These are phyloP conservation scores for Rhizophora mangle DNA, from an alignment of 345 rosid genomes.

Conservation along the genomic window DNA sequence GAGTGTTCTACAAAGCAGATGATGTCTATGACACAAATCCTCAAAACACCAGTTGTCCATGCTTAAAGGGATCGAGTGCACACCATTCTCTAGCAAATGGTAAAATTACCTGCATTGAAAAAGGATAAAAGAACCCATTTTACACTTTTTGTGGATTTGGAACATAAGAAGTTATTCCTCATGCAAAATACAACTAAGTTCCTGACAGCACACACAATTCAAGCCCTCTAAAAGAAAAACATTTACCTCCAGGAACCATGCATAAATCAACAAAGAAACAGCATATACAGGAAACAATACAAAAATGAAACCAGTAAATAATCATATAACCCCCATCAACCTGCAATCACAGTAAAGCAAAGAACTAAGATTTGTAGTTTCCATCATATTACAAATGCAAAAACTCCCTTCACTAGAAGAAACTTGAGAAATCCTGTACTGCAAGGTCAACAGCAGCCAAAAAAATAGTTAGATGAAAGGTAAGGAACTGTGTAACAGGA, in stretches of 20 bases:
- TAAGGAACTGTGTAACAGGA: too few relatives aligned
- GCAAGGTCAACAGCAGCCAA: not conserved
- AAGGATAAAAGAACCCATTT: not conserved
- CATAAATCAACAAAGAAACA: slow-evolving; percentile 26
- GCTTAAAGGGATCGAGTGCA: too few relatives aligned
- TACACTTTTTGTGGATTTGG: slow-evolving; percentile 1
- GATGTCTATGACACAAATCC: too few relatives aligned
- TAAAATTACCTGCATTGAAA: slow-evolving; percentile 21
- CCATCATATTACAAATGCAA: slow-evolving; percentile 16
- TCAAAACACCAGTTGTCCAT: too few relatives aligned
- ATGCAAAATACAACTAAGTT: slow-evolving; percentile 33
- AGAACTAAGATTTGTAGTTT: slow-evolving; percentile 10
- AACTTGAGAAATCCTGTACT: slow-evolving; percentile 19
- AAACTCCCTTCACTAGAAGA: slow-evolving; percentile 16
- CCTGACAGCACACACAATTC: slow-evolving; percentile 49
- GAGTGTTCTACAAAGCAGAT: too few relatives aligned
- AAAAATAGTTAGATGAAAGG: too few relatives aligned
- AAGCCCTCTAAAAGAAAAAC: slow-evolving; percentile 66
- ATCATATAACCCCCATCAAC: slow-evolving; percentile 22
- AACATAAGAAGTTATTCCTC: slow-evolving; percentile 23
- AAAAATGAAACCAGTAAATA: slow-evolving; percentile 7
- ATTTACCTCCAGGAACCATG: slow-evolving; percentile 37
- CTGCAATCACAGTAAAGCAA: slow-evolving; percentile 27
- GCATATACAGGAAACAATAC: slow-evolving; percentile 4
- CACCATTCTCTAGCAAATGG: slow-evolving; percentile 12